Percentiles rank a stretch among this genome's conserved stretches.
Evolutionary conservation across 192 early-diverging fungal genomes (phyloP).

Genomic region (Backusella westeae): DNA sequence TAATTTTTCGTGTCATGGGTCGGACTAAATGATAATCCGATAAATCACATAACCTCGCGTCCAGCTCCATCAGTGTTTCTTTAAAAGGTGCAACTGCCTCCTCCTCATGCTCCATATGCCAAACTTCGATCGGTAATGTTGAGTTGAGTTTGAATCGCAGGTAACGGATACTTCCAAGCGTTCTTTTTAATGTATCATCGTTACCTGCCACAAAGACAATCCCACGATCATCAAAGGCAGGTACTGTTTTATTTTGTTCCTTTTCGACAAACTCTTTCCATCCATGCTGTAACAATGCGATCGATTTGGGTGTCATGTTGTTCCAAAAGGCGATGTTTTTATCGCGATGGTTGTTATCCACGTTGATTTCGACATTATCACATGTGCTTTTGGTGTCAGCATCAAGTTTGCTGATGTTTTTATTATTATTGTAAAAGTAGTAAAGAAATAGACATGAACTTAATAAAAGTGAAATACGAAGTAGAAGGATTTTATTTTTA

Average conservation of each 20-base stretch:
- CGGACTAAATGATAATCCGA: conserved; percentile 17
- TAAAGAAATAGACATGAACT: neutral
- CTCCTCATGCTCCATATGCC: conserved; percentile 30
- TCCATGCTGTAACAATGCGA: neutral
- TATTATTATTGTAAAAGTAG: neutral
- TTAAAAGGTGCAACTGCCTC: neutral
- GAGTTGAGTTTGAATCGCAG: conserved; percentile 16
- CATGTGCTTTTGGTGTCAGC: neutral
- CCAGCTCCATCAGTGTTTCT: neutral
- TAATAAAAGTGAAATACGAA: neutral
- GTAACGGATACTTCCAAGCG: conserved; percentile 12
- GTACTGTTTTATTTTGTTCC: neutral
- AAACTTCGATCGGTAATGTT: conserved; percentile 28
- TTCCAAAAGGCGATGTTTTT: conserved; percentile 25
- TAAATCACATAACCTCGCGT: conserved; percentile 18
- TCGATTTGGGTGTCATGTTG: conserved; percentile 6
- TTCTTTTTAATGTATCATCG: conserved; percentile 27
- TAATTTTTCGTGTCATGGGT: conserved; percentile 12
- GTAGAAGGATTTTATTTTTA: neutral
- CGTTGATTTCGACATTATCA: conserved; percentile 18
- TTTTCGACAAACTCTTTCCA: conserved; percentile 26
- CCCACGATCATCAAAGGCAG: neutral
- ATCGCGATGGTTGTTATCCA: conserved; percentile 22
- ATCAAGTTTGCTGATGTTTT: neutral
- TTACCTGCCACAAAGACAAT: conserved; percentile 38